phyloP scores from a whole-genome alignment of 2,329 filamentous ascomycete species.

The Trichoderma pleuroti region DNA sequence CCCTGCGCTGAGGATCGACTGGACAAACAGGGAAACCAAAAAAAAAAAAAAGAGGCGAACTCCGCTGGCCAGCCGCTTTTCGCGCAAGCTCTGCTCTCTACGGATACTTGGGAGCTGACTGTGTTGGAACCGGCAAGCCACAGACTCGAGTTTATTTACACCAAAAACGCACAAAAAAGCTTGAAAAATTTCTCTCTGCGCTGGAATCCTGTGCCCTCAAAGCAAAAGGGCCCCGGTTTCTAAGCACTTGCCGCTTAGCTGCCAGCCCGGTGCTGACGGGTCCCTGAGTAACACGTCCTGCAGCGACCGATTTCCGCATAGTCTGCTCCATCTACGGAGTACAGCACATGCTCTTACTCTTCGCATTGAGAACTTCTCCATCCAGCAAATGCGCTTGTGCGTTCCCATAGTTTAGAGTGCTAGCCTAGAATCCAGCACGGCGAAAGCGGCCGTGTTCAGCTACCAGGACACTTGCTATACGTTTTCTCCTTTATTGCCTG shows the following conservation, averaged over 20 bases:
- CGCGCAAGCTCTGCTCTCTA: background rate
- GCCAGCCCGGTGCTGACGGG: constrained; percentile 7
- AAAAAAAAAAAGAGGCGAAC: no score
- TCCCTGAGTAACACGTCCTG: background rate
- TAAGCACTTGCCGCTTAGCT: constrained; percentile 13
- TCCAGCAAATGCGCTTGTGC: background rate
- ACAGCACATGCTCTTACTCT: background rate
- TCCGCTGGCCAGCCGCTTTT: background rate
- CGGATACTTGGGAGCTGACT: constrained; percentile 6
- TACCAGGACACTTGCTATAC: background rate
- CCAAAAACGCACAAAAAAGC: background rate
- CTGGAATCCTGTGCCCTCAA: background rate
- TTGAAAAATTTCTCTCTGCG: constrained; percentile 1
- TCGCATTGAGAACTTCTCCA: background rate
- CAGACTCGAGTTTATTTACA: background rate
- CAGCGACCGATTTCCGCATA: background rate
- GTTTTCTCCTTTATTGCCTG: background rate
- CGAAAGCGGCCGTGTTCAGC: background rate
- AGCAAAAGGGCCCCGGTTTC: background rate
- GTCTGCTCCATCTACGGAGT: background rate
- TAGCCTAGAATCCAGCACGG: background rate
- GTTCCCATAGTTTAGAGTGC: background rate
- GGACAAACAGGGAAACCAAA: background rate
- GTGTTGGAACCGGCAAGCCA: background rate
- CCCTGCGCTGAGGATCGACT: background rate